Percentiles rank a stretch among this genome's conserved stretches.
Conservation (phyloP, 495 filamentous ascomycete genomes). For the Aspergillus mulundensis region DNA sequence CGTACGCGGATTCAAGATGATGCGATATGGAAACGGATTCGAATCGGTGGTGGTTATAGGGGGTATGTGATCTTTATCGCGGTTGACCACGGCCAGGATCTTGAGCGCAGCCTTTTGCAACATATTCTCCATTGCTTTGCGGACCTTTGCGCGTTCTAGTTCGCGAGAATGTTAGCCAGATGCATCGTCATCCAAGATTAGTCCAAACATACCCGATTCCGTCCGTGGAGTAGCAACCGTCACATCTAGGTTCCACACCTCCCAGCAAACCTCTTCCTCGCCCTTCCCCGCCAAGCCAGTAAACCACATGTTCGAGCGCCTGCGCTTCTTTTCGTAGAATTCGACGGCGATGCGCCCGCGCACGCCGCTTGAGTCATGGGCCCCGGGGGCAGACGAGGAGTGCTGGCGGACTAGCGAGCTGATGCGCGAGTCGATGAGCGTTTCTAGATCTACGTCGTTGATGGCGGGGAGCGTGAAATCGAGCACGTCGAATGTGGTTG, state of each 20-base stretch:
- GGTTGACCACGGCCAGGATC: slow-evolving; percentile 77
- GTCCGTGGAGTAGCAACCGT: slow-evolving; percentile 84
- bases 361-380: slow-evolving; percentile 49
- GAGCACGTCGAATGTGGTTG: slow-evolving; percentile 83
- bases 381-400: slow-evolving; percentile 43
- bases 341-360: slow-evolving; percentile 80
- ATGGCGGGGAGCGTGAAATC: slow-evolving; percentile 88
- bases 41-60: slow-evolving; percentile 89
- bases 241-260: slow-evolving; percentile 89
- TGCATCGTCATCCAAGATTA: neutral
- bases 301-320: slow-evolving; percentile 71
- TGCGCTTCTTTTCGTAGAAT: slow-evolving; percentile 89
- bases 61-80: slow-evolving; percentile 92
- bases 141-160: slow-evolving; percentile 77
- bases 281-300: slow-evolving; percentile 52
- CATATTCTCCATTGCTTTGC: slow-evolving; percentile 80
- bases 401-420: slow-evolving; percentile 65
- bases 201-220: slow-evolving; percentile 64
- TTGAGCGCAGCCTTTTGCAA: slow-evolving; percentile 83
- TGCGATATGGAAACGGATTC: slow-evolving; percentile 94
- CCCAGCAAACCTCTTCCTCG: slow-evolving; percentile 95
- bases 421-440: slow-evolving; percentile 84
- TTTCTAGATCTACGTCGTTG: slow-evolving; percentile 83
- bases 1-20: slow-evolving; percentile 74
- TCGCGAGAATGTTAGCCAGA: neutral